Evolutionary conservation across 139 green algal genomes (phyloP), one percentile per base, ranked within the genome.

Genomic region (Dunaliella primolecta): DNA sequence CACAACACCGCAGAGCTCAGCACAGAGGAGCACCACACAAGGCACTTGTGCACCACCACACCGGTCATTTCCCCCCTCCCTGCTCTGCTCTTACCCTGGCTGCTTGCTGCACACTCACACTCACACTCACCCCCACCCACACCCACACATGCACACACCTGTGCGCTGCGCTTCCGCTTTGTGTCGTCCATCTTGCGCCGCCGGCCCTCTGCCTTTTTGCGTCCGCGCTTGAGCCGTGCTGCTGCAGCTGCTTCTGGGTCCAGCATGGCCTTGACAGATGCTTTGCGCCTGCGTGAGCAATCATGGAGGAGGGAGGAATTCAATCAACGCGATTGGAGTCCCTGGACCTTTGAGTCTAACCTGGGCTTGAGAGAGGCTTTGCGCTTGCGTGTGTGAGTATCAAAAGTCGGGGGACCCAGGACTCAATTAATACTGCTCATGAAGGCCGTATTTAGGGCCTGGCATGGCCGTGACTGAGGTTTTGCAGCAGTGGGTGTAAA

Each of bases 111-210:
- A n/a, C n/a, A n/a, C n/a, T n/a, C n/a, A n/a, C n/a, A n/a, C n/a
- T n/a, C n/a, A n/a, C n/a, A n/a, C n/a, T n/a, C n/a, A n/a, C n/a
- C n/a, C n/a, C n/a, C n/a, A n/a, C n/a, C n/a, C n/a, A n/a, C n/a
- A n/a, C n/a, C n/a, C n/a, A n/a, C n/a, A n/a, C n/a, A n/a, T n/a
- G n/a, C 46, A 64, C 46, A 64, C 46, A 64, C 46, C 46, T 64
- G 38, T 33, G 64, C 33, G 90, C 88, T 1, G 81, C 92, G 89
- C 86, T 86, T 82, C 20, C 93, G 86, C 81, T 90, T 89, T 11
- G 91, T 34, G 32, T 96, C 89, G 88, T 96, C 93, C 78, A 95
- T 94, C 86, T 97, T 95, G n/a, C 92, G 82, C 89, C 95, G 94
- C 27, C 91, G 89, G 2, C 90, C 90, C 33, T 85, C 89, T 2